Conservation (phyloP, 768 basidiomycete genomes). For the Dentipellis sp. region DNA sequence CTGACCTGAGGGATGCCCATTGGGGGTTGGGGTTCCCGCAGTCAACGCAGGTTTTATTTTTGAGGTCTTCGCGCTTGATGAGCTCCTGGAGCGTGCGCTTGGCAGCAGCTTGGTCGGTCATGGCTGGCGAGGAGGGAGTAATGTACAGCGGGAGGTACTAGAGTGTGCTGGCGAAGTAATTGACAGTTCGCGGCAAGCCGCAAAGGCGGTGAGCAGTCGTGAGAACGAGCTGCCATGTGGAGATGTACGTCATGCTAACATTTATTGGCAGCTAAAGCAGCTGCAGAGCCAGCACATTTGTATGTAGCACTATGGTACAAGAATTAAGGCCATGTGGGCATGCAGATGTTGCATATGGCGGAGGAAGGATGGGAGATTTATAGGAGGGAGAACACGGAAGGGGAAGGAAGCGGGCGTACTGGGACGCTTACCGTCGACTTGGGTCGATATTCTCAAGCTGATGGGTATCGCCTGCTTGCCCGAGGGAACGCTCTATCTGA, state of each 20-base stretch:
- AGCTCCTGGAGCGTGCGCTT: slow-evolving; percentile 71
- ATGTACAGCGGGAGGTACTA: neutral
- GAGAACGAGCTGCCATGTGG: neutral
- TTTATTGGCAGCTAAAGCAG: no score
- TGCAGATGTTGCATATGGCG: no score
- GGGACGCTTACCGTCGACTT: neutral
- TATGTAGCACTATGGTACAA: no score
- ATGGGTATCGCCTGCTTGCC: neutral
- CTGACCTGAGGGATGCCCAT: slow-evolving; percentile 81
- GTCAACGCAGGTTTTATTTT: slow-evolving; percentile 74
- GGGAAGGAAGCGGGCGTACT: neutral
- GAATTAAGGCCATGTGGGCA: no score
- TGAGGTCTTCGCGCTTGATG: slow-evolving; percentile 57
- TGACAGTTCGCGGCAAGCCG: neutral
- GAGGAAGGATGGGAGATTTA: no score
- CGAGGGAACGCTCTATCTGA: neutral
- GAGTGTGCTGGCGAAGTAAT: no score
- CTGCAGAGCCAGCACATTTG: no score
- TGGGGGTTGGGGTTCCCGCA: slow-evolving; percentile 89
- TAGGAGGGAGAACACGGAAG: neutral
- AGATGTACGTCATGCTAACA: neutral
- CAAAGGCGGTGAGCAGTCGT: neutral
- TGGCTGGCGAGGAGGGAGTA: slow-evolving; percentile 6
- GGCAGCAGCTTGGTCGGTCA: slow-evolving; percentile 51
- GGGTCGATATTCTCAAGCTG: neutral